These are phyloP conservation scores for Trichosporon ovoides DNA, from an alignment of 1,284 basidiomycete genomes.

Conservation along the genomic window DNA sequence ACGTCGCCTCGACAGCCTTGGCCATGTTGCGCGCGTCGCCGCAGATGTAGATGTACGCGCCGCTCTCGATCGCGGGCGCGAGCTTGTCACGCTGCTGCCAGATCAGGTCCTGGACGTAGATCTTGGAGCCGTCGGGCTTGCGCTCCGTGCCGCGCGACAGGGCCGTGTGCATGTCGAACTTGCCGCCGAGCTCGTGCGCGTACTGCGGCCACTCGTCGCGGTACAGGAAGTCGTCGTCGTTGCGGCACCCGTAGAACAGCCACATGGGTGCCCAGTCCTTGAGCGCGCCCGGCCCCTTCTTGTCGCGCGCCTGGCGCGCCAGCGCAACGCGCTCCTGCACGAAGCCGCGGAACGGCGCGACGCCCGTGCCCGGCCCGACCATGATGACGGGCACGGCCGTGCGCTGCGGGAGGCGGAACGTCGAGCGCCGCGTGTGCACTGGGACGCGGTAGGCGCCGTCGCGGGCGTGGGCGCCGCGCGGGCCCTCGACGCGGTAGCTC, in stretches of 20 bases:
- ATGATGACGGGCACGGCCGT: conserved; percentile 98
- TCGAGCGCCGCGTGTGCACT: conserved; percentile 89
- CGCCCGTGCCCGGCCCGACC: conserved; percentile 96
- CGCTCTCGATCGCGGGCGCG: conserved; percentile 81
- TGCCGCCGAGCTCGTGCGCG: conserved; percentile 75
- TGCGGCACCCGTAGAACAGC: conserved; percentile 93
- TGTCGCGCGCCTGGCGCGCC: conserved; percentile 85
- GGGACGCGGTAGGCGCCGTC: conserved; percentile 74
- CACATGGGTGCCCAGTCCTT: conserved; percentile 91
- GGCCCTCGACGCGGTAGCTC: conserved; percentile 79
- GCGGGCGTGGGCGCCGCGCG: conserved; percentile 68
- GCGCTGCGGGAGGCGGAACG: conserved; percentile 92
- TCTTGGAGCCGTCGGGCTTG: conserved; percentile 81
- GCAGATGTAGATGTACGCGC: conserved; percentile 91
- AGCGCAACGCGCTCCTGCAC: conserved; percentile 95
- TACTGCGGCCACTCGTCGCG: conserved; percentile 91
- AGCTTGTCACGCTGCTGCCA: conserved; percentile 76
- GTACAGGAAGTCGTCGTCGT: conserved; percentile 87
- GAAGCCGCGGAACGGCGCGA: conserved; percentile 97
- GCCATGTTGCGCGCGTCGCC: conserved; percentile 96
- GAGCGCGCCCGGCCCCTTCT: conserved; percentile 81
- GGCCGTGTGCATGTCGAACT: conserved; percentile 80
- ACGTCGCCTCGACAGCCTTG: conserved; percentile 82
- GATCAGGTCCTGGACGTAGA: conserved; percentile 93
- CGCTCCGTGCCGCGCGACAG: conserved; percentile 75